Percentiles rank a stretch among this genome's conserved stretches.
These are phyloP conservation scores for Pichia sorboxylosa DNA, from an alignment of 1,139 yeast genomes.

Conservation along the genomic window DNA sequence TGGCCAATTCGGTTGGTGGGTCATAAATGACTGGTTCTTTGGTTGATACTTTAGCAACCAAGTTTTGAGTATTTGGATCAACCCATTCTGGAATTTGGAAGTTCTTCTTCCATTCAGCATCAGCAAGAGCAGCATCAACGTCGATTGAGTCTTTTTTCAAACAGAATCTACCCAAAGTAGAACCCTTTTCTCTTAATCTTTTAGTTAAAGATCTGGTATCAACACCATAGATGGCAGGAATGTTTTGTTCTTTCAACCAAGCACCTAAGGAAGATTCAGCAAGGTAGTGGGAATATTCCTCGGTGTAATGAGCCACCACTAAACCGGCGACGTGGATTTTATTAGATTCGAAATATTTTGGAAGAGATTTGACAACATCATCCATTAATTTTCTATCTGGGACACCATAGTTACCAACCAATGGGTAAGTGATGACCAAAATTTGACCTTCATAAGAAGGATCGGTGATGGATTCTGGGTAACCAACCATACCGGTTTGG, in stretches of 20 bases:
- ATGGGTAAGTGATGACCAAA: slow-evolving; percentile 89
- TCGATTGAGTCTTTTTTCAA: slow-evolving; percentile 40
- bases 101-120: slow-evolving; percentile 40
- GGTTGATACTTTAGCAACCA: slow-evolving; percentile 84
- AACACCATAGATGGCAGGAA: slow-evolving; percentile 96
- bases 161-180: slow-evolving; percentile 74
- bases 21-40: slow-evolving; percentile 64
- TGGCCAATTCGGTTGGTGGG: slow-evolving; percentile 44
- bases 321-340: slow-evolving; percentile 94
- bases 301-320: slow-evolving; percentile 95
- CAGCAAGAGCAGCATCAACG: slow-evolving; percentile 27
- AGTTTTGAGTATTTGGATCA: slow-evolving; percentile 84
- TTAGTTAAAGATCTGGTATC: slow-evolving; percentile 95
- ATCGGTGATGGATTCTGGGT: slow-evolving; percentile 96
- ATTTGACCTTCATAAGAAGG: slow-evolving; percentile 98
- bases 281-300: slow-evolving; percentile 85
- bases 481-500: slow-evolving; percentile 99
- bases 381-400: slow-evolving; percentile 78
- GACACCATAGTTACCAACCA: slow-evolving; percentile 98
- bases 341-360: slow-evolving; percentile 86
- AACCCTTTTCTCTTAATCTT: slow-evolving; percentile 83
- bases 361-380: slow-evolving; percentile 63
- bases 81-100: slow-evolving; percentile 80
- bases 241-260: slow-evolving; percentile 85
- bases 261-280: slow-evolving; percentile 86